These are phyloP conservation scores for Malassezia nana DNA, from an alignment of 1,284 basidiomycete genomes.

Conservation along the genomic window DNA sequence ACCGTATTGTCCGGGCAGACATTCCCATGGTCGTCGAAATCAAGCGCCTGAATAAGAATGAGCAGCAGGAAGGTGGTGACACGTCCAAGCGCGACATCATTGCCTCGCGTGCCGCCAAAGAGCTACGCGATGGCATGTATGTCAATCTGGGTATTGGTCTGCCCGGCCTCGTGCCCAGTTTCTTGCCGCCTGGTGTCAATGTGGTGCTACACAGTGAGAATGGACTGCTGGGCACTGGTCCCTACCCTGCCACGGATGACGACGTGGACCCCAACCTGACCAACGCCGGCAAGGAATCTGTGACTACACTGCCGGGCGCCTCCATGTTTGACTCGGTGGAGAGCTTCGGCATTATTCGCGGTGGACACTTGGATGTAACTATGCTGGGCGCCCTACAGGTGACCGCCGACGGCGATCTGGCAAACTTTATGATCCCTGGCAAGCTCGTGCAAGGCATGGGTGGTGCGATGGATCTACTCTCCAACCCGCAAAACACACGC, in stretches of 20 bases:
- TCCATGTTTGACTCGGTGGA: conserved; percentile 84
- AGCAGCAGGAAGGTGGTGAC: conserved; percentile 2
- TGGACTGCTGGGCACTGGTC: conserved; percentile 44
- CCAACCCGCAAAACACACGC: conserved; percentile 28
- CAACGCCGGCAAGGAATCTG: conserved; percentile 82
- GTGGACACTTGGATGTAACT: conserved; percentile 82
- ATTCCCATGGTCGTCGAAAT: conserved; percentile 39
- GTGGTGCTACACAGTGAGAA: conserved; percentile 43
- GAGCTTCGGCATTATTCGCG: conserved; percentile 91
- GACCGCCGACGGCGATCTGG: conserved; percentile 82
- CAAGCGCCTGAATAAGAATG: conserved; percentile 21
- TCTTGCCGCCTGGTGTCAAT: conserved; percentile 34
- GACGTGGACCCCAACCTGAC: conserved; percentile 47
- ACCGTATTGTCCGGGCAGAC: conserved; percentile 31
- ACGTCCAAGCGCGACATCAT: conserved; percentile 33
- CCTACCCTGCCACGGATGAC: conserved; percentile 29
- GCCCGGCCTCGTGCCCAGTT: conserved; percentile 41
- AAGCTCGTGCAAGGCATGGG: conserved; percentile 73
- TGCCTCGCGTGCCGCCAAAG: conserved; percentile 35
- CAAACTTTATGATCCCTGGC: conserved; percentile 95
- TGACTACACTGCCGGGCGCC: conserved; percentile 68
- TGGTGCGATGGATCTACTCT: conserved; percentile 72
- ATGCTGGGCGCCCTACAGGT: conserved; percentile 91
- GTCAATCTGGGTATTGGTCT: conserved; percentile 46
- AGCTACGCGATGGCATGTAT: conserved; percentile 41